Evolutionary conservation across 306 rosid genomes (phyloP), one percentile per base, ranked within the genome.

Genomic region (Sindora glabra): DNA sequence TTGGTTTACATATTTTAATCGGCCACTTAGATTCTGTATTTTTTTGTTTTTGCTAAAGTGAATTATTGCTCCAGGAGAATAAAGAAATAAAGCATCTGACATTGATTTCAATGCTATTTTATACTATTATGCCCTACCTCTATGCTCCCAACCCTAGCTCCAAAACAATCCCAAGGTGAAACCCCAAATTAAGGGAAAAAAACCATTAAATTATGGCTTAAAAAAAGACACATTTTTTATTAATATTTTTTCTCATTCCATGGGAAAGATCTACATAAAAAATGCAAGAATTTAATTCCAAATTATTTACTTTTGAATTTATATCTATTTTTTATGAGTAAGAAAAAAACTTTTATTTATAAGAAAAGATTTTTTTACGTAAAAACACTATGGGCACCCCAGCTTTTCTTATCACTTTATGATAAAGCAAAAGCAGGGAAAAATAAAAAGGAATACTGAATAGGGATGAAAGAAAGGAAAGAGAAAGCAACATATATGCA

Each of bases 401-500:
- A 72, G 76, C 90, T 82, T 81, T 87, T 79, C 42, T 50, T 56
- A 58, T 80, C 74, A 83, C 86, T 81, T 87, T 71, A 61, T 70
- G 52, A 64, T 44, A 84, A 79, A 70, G 83, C 45, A 59, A 84
- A 81, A 81, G 82, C 55, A 69, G 56, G 70, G n/a, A n/a, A n/a
- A n/a, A 77, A 83, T 63, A 75, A 69, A 75, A 75, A 70, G 69
- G 64, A 46, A 83, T 70, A 62, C 62, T 68, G 81, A 86, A 73
- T 54, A 67, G n/a, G n/a, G 77, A 62, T 70, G 80, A 75, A 78
- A 50, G 40, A 68, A 72, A 45, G 67, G 46, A 54, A 78, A 67
- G 67, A 64, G 61, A 71, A 63, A 71, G 78, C 47, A 80, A 65
- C 67, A n/a, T n/a, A 44, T 66, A 61, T 75, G 81, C 83, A 77